phyloP scores from a whole-genome alignment of 2,329 filamentous ascomycete species.

The Diaporthe velutina region DNA sequence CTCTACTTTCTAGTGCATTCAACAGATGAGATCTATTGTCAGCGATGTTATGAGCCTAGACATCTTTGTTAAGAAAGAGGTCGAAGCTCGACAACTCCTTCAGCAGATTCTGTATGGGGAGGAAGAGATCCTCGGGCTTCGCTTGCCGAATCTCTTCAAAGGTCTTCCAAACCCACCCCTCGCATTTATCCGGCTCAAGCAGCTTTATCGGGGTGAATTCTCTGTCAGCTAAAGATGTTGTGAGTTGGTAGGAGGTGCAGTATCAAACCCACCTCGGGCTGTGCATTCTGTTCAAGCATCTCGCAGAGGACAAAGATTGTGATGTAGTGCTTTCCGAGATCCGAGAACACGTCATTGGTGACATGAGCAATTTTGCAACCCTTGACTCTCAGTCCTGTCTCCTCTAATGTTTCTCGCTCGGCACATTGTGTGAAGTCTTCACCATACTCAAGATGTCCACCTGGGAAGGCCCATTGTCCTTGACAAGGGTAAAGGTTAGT shows the following conservation, averaged over 20 bases:
- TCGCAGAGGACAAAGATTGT: conserved; percentile 76
- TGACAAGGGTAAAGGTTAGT: not conserved
- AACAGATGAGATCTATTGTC: too few relatives aligned
- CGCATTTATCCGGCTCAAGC: conserved; percentile 65
- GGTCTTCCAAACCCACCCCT: conserved; percentile 61
- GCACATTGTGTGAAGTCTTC: conserved; percentile 75
- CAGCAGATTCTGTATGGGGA: conserved; percentile 55
- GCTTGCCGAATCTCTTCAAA: conserved; percentile 57
- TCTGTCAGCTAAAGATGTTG: not conserved
- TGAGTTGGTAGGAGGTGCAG: not conserved
- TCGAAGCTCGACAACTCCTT: conserved; percentile 42
- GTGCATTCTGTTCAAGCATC: conserved; percentile 58
- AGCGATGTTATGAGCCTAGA: not conserved
- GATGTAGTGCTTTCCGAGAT: conserved; percentile 77
- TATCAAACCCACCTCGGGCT: conserved; percentile 64
- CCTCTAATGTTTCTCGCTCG: conserved; percentile 76
- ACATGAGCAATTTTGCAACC: conserved; percentile 67
- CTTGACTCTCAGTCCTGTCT: conserved; percentile 73
- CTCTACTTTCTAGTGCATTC: not conserved
- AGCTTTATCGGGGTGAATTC: conserved; percentile 46
- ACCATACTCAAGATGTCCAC: conserved; percentile 80
- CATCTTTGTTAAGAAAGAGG: not conserved
- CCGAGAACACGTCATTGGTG: conserved; percentile 76
- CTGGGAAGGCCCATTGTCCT: conserved; percentile 72
- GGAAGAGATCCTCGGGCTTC: conserved; percentile 51